Percentiles rank a stretch among this genome's conserved stretches.
Conservation (phyloP, 1,139 yeast species). For the Torulaspora globosa region DNA sequence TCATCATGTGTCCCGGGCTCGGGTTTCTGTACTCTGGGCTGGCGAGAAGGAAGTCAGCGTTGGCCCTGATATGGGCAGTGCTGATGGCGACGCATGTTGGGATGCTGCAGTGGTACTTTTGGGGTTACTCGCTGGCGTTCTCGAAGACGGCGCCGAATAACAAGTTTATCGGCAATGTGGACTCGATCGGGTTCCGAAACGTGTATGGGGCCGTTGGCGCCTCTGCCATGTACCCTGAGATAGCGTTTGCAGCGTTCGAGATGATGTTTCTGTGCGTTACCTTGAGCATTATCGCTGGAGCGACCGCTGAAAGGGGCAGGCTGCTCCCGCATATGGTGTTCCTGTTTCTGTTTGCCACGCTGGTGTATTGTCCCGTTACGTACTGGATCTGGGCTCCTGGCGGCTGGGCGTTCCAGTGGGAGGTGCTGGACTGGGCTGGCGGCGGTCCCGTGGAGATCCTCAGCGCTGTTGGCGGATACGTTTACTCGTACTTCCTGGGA, state of each 20-base stretch:
- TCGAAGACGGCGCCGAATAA: constrained; percentile 63
- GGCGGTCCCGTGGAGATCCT: constrained; percentile 96
- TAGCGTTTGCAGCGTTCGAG: constrained; percentile 82
- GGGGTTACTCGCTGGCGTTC: constrained; percentile 95
- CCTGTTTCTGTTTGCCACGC: constrained; percentile 80
- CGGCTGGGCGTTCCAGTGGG: constrained; percentile 93
- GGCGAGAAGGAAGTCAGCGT: constrained; percentile 86
- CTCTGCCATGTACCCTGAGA: constrained; percentile 62
- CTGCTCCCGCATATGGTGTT: constrained; percentile 81
- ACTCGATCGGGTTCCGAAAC: constrained; percentile 74
- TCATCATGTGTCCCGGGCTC: constrained; percentile 93
- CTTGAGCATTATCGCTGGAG: constrained; percentile 86
- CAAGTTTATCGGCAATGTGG: constrained; percentile 81
- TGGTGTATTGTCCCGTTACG: constrained; percentile 89
- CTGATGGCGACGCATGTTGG: constrained; percentile 76
- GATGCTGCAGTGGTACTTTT: constrained; percentile 89
- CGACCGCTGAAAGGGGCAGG: constrained; percentile 92
- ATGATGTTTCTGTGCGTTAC: constrained; percentile 91
- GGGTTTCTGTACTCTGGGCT: constrained; percentile 91
- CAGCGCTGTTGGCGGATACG: constrained; percentile 88
- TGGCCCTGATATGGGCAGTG: constrained; percentile 81
- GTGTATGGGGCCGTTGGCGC: constrained; percentile 49
- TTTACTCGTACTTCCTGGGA: constrained; percentile 76
- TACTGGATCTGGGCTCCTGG: constrained; percentile 92
- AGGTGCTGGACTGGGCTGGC: constrained; percentile 94